Conservation (phyloP, 1,284 basidiomycete species). For the Nidula niveotomentosa region DNA sequence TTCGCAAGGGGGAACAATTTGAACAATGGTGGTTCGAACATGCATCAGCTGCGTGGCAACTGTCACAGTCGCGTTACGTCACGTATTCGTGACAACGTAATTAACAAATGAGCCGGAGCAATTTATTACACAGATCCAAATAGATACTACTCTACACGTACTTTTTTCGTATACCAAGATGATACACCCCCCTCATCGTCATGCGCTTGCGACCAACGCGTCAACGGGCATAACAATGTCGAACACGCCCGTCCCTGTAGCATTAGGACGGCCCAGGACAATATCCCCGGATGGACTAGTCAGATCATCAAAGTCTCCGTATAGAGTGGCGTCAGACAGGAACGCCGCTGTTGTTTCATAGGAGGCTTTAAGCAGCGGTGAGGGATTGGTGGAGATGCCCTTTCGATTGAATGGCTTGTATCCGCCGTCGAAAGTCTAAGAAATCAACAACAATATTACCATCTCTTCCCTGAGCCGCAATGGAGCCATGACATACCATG, state of each 20-base stretch:
- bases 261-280: slow-evolving; percentile 84
- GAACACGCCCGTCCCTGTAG: slow-evolving; percentile 88
- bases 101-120: neutral
- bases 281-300: slow-evolving; percentile 89
- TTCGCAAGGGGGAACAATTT: slow-evolving; percentile 8
- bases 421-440: slow-evolving; percentile 92
- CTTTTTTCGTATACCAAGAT: neutral
- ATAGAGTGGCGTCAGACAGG: slow-evolving; percentile 91
- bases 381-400: slow-evolving; percentile 89
- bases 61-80: slow-evolving; percentile 34
- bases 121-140: slow-evolving; percentile 1
- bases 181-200: neutral
- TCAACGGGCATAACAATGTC: slow-evolving; percentile 68
- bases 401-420: slow-evolving; percentile 98
- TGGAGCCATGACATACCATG: slow-evolving; percentile 68
- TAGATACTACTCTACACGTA: neutral
- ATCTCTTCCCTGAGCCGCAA: neutral
- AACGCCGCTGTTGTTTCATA: slow-evolving; percentile 98
- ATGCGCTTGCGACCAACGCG: neutral
- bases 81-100: slow-evolving; percentile 21
- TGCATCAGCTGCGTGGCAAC: slow-evolving; percentile 15
- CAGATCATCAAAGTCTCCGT: slow-evolving; percentile 94
- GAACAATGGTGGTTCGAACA: slow-evolving; percentile 15
- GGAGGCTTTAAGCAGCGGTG: slow-evolving; percentile 94
- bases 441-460: slow-evolving; percentile 8